A percentile compares a stretch with the other conserved stretches of the same genome.
phyloP scores from a whole-genome alignment of 1,139 yeast species.

The Hansenula sp. region DNA sequence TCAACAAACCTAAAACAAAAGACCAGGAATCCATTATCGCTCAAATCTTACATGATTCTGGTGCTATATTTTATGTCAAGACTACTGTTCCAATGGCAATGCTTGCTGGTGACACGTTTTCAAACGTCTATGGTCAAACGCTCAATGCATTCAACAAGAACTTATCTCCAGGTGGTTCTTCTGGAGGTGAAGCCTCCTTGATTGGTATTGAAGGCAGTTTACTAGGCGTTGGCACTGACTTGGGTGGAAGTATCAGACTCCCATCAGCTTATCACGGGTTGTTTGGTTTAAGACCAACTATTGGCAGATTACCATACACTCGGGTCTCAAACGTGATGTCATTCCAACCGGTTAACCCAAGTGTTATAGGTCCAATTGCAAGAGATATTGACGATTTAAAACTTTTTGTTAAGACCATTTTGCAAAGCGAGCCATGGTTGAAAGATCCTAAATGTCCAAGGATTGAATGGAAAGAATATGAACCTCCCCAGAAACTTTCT shows the following conservation, averaged over 20 bases:
- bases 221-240: constrained; percentile 59
- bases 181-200: constrained; percentile 50
- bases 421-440: constrained; percentile 64
- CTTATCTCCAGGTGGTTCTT: constrained; percentile 48
- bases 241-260: constrained; percentile 59
- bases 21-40: constrained; percentile 39
- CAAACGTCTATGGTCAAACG: constrained; percentile 44
- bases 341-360: constrained; percentile 48
- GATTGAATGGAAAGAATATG: constrained; percentile 58
- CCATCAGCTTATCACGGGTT: constrained; percentile 54
- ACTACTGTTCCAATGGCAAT: constrained; percentile 57
- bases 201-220: constrained; percentile 50
- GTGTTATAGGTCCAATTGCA: constrained; percentile 57
- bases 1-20: constrained; percentile 33
- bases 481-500: constrained; percentile 40
- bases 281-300: constrained; percentile 52
- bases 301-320: constrained; percentile 46
- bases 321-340: constrained; percentile 39
- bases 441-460: constrained; percentile 52
- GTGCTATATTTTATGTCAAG: constrained; percentile 54
- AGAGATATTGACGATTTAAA: constrained; percentile 61
- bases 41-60: constrained; percentile 35
- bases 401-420: constrained; percentile 50
- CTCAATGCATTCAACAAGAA: constrained; percentile 39
- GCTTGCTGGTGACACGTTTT: constrained; percentile 43